Evolutionary conservation across 2,329 filamentous ascomycete species (phyloP).

Genomic region (Pseudogymnoascus sp.): DNA sequence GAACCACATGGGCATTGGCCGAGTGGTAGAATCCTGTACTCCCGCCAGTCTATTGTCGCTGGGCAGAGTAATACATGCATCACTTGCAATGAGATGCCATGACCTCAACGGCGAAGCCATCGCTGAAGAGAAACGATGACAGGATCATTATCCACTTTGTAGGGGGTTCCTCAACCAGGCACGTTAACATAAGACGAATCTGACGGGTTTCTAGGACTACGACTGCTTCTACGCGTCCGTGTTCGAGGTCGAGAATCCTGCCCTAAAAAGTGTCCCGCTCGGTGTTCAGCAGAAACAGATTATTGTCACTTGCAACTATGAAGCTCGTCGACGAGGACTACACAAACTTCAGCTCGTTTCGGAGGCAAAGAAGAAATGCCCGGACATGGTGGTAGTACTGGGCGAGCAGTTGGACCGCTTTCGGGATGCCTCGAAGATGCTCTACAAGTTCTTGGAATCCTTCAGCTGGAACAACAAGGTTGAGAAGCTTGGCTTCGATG

Average conservation of each 20-base stretch:
- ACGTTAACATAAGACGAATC: slow-evolving; percentile 19
- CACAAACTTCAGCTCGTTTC: slow-evolving; percentile 77
- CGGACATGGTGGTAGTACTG: slow-evolving; percentile 74
- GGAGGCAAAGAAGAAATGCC: slow-evolving; percentile 71
- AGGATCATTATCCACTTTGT: slow-evolving; percentile 78
- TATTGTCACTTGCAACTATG: slow-evolving; percentile 88
- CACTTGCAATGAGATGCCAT: slow-evolving; percentile 6
- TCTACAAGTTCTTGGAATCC: slow-evolving; percentile 63
- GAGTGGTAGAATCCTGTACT: background rate
- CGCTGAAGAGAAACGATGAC: slow-evolving; percentile 44
- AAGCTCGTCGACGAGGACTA: slow-evolving; percentile 63
- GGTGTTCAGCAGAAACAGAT: slow-evolving; percentile 91
- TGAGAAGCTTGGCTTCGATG: slow-evolving; percentile 83
- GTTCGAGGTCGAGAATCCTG: slow-evolving; percentile 71
- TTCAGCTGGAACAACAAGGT: slow-evolving; percentile 71
- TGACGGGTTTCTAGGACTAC: slow-evolving; percentile 47
- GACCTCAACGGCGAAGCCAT: background rate
- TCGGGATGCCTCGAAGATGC: slow-evolving; percentile 71
- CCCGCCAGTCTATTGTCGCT: background rate
- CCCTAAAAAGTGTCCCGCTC: slow-evolving; percentile 62
- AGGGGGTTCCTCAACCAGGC: slow-evolving; percentile 10
- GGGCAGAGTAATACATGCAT: background rate
- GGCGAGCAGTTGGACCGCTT: slow-evolving; percentile 83
- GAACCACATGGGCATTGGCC: background rate
- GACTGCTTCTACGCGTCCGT: slow-evolving; percentile 91